Evolutionary conservation across 345 rosid species (phyloP).

Genomic region (Microthlaspi erraticum): DNA sequence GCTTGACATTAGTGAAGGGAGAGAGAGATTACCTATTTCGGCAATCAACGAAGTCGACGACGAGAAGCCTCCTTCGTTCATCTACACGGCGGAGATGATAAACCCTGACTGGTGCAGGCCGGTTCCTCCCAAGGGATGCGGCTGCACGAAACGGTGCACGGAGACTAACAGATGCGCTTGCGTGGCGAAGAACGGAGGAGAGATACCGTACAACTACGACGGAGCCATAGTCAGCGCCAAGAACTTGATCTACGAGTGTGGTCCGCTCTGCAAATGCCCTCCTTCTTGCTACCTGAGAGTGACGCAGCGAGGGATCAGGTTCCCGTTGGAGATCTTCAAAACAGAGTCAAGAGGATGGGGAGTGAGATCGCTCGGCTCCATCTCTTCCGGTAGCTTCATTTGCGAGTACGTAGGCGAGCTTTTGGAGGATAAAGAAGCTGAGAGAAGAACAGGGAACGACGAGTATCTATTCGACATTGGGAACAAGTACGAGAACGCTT

Average conservation of each 20-base stretch:
- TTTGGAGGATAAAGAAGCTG: conserved; percentile 82
- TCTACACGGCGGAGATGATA: conserved; percentile 56
- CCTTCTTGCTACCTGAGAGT: conserved; percentile 78
- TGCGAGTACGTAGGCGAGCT: conserved; percentile 91
- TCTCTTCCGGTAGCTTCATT: conserved; percentile 82
- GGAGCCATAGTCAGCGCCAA: conserved; percentile 75
- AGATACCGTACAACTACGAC: conserved; percentile 75
- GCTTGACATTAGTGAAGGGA: conserved; percentile 74
- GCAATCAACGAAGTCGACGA: conserved; percentile 76
- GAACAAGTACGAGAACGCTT: conserved; percentile 51
- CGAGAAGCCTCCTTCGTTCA: conserved; percentile 73
- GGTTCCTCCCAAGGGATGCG: conserved; percentile 59
- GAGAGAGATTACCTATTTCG: conserved; percentile 54
- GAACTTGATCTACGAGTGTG: conserved; percentile 78
- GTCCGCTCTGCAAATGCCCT: conserved; percentile 81
- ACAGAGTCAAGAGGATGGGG: conserved; percentile 92
- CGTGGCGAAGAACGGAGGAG: conserved; percentile 69
- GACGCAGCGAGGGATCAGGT: conserved; percentile 70
- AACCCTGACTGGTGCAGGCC: conserved; percentile 63
- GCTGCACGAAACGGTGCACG: conserved; percentile 61
- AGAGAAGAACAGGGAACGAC: conserved; percentile 68
- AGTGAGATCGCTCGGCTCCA: conserved; percentile 76
- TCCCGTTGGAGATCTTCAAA: conserved; percentile 82
- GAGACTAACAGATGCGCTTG: conserved; percentile 60
- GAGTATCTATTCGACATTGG: conserved; percentile 94